Percentiles rank a stretch among this genome's conserved stretches.
Conservation (phyloP, 192 early-diverging fungal species). For the Backusella liffmaniae region DNA sequence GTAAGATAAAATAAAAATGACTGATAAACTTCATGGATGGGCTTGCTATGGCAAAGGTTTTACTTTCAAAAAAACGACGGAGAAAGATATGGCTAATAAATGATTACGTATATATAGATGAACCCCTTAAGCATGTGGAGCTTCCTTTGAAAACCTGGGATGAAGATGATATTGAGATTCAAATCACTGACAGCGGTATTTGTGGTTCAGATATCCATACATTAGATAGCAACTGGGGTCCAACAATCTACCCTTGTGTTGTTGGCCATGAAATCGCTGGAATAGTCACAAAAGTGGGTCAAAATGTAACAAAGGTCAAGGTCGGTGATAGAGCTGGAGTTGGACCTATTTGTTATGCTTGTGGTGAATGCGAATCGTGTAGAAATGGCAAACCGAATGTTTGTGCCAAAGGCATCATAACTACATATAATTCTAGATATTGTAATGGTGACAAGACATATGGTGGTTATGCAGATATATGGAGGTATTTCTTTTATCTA, state of each 20-base stretch:
- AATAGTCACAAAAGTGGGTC: slow-evolving; percentile 38
- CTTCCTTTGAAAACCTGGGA: neutral
- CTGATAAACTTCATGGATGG: no score
- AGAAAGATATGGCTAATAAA: no score
- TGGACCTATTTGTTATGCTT: slow-evolving; percentile 64
- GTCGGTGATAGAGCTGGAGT: slow-evolving; percentile 55
- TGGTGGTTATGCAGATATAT: slow-evolving; percentile 50
- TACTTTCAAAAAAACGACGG: no score
- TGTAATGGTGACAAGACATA: slow-evolving; percentile 44
- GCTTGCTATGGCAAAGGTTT: no score
- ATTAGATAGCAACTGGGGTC: slow-evolving; percentile 21
- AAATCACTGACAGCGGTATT: slow-evolving; percentile 65
- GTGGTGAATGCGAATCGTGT: slow-evolving; percentile 46
- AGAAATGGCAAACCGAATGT: slow-evolving; percentile 37
- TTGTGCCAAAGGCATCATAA: slow-evolving; percentile 47
- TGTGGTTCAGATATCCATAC: slow-evolving; percentile 79
- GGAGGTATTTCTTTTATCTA: neutral
- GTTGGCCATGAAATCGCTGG: slow-evolving; percentile 60
- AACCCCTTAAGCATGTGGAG: neutral
- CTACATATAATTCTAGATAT: slow-evolving; percentile 42
- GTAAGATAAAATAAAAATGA: no score
- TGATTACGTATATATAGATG: neutral
- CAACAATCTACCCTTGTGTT: slow-evolving; percentile 41
- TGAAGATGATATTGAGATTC: slow-evolving; percentile 45
- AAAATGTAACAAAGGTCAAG: slow-evolving; percentile 35